These are phyloP conservation scores for Domatiomyces globalis DNA, from an alignment of 2,329 filamentous ascomycete genomes.

Conservation along the genomic window DNA sequence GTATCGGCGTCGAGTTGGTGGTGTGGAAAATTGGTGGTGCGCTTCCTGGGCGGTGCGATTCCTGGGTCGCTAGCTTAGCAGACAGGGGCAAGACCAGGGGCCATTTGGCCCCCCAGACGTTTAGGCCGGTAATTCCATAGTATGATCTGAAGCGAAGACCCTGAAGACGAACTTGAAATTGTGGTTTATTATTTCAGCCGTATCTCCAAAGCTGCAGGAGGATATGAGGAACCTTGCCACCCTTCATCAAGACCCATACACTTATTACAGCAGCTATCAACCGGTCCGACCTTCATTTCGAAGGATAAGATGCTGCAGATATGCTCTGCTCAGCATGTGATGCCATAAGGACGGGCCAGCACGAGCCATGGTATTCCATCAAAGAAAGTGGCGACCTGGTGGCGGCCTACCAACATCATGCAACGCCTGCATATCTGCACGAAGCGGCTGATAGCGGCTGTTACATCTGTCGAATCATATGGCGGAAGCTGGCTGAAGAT, in stretches of 20 bases:
- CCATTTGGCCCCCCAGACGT: no score
- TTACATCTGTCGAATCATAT: slow-evolving; percentile 1
- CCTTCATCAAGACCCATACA: not conserved
- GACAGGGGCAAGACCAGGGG: no score
- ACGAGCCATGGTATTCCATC: slow-evolving; percentile 1
- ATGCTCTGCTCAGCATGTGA: slow-evolving; percentile 1
- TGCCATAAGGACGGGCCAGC: not conserved
- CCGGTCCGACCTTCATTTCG: not conserved
- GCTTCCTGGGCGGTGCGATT: no score
- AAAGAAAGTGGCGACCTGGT: not conserved
- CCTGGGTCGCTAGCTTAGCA: no score
- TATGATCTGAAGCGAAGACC: no score
- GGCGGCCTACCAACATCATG: not conserved
- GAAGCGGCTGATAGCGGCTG: not conserved
- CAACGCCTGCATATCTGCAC: not conserved
- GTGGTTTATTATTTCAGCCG: not conserved
- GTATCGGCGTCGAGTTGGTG: no score
- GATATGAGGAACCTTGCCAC: not conserved
- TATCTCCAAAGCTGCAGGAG: not conserved
- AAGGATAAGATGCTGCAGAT: not conserved
- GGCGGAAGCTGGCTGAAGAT: not conserved
- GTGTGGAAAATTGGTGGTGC: no score
- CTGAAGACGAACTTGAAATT: no score
- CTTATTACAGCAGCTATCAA: not conserved
- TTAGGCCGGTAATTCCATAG: no score